Evolutionary conservation across 805 yeast genomes (phyloP), one percentile per base, ranked within the genome.

Genomic region (Candida takata): DNA sequence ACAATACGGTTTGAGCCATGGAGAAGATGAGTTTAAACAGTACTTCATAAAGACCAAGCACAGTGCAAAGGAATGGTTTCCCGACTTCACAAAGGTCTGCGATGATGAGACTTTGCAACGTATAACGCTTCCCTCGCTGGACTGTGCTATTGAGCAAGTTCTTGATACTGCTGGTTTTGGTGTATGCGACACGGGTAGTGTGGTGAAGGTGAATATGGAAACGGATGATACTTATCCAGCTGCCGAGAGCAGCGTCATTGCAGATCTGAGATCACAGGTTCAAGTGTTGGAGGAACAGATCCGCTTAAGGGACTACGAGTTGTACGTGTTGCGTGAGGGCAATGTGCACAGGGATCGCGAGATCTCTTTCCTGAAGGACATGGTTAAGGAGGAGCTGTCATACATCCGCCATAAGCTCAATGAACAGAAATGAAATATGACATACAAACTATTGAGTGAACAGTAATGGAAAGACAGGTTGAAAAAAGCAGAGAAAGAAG

Each of bases 31-130:
- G 24, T 52, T 44, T 26, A 8, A 24, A 4, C 41, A 46, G 17
- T 48, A 37, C 29, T 51, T 51, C 34, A 43, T 27, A 29, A 38
- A 32, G 14, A 49, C 33, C 25, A 38, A 44, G 21, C 40, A 41
- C 24, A 49, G 42, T 31, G 34, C 38, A 8, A 51, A 37, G 28
- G 54, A 52, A 35, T 51, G 57, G 57, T 31, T 43, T 6, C 57
- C 57, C 0, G 43, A 43, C 19, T 43, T 45, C 17, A 31, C 37
- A 8, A 31, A 36, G 8, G 35, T 27, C 1, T 29, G 27, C 6
- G 36, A 27, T 13, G 48, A 42, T 18, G 33, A 34, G 6, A 34
- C 44, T 7, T 29, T 51, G 24, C 27, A 36, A 19, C 29, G 13
- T 19, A 50, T 52, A 13, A 27, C 33, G 14, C 41, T 52, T 20